These are phyloP conservation scores for Ilex asprella DNA, from an alignment of 257 asterid genomes.

Conservation along the genomic window DNA sequence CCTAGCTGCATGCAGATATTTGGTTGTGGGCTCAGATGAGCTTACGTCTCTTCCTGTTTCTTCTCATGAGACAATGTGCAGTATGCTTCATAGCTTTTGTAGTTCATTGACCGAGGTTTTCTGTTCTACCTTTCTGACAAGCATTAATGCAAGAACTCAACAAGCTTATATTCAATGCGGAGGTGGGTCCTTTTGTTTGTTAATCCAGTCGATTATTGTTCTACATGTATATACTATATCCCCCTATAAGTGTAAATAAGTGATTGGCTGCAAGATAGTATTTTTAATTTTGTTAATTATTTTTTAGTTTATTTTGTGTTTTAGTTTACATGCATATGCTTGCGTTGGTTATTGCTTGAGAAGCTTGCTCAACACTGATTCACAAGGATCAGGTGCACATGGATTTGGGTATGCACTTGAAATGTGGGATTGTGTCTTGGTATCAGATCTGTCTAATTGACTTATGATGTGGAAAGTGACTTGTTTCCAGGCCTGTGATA, in stretches of 20 bases:
- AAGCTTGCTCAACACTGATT: too few species aligned
- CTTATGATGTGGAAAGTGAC: too few species aligned
- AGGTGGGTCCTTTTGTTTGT: constrained; percentile 37
- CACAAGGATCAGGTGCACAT: too few species aligned
- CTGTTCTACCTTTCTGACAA: constrained; percentile 37
- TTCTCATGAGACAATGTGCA: constrained; percentile 35
- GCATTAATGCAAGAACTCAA: constrained; percentile 30
- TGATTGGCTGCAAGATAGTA: neutral
- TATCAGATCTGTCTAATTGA: too few species aligned
- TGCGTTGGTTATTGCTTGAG: too few species aligned
- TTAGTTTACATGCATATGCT: too few species aligned
- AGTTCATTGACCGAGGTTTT: constrained; percentile 39
- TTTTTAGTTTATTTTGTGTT: too few species aligned
- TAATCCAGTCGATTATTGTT: neutral
- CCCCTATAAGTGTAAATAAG: too few species aligned
- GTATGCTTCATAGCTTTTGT: constrained; percentile 45
- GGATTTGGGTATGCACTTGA: too few species aligned
- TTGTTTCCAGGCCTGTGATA: too few species aligned
- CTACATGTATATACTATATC: neutral
- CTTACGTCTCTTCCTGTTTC: constrained; percentile 20
- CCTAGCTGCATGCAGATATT: constrained; percentile 66
- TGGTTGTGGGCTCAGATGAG: constrained; percentile 37
- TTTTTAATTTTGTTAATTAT: constrained; percentile 2
- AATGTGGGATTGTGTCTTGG: too few species aligned
- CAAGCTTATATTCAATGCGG: constrained; percentile 41